phyloP scores from a whole-genome alignment of 768 basidiomycete genomes.

The Lentinula aciculospora region DNA sequence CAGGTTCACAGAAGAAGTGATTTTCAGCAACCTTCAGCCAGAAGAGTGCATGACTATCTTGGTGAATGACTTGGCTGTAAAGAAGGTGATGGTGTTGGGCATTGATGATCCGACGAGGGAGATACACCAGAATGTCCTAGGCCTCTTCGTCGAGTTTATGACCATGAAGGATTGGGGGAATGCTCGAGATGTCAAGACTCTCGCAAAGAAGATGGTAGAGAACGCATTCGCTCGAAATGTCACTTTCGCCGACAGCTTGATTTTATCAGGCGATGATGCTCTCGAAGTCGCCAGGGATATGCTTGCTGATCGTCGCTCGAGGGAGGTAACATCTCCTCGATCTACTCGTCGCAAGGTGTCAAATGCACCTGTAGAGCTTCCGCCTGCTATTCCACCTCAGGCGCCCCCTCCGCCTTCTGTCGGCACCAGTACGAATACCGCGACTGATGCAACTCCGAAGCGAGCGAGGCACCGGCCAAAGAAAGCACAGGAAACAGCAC shows the following conservation, averaged over 20 bases:
- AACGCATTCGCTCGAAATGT: conserved; percentile 17
- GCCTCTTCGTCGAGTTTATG: conserved; percentile 23
- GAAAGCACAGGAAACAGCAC: conserved; percentile 1
- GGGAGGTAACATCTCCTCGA: neutral
- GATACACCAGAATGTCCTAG: conserved; percentile 19
- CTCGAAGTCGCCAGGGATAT: neutral
- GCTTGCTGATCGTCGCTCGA: neutral
- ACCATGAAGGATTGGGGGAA: conserved; percentile 40
- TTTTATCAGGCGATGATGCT: neutral
- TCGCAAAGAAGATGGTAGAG: conserved; percentile 29
- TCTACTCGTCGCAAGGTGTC: neutral
- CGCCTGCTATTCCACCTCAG: neutral
- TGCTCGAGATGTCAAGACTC: conserved; percentile 35
- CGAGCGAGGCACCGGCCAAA: neutral
- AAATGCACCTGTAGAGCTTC: neutral
- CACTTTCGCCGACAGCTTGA: neutral
- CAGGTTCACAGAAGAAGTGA: conserved; percentile 40
- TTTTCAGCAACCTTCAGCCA: conserved; percentile 29
- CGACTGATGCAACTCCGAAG: neutral
- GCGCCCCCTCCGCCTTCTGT: conserved; percentile 12
- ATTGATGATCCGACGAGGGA: conserved; percentile 15
- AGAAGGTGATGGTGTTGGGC: conserved; percentile 20
- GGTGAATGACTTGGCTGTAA: conserved; percentile 24
- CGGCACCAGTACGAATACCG: conserved; percentile 3
- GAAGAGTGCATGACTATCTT: conserved; percentile 31